Evolutionary conservation across 2,329 filamentous ascomycete species (phyloP).

Genomic region (Elsinoe ampelina): DNA sequence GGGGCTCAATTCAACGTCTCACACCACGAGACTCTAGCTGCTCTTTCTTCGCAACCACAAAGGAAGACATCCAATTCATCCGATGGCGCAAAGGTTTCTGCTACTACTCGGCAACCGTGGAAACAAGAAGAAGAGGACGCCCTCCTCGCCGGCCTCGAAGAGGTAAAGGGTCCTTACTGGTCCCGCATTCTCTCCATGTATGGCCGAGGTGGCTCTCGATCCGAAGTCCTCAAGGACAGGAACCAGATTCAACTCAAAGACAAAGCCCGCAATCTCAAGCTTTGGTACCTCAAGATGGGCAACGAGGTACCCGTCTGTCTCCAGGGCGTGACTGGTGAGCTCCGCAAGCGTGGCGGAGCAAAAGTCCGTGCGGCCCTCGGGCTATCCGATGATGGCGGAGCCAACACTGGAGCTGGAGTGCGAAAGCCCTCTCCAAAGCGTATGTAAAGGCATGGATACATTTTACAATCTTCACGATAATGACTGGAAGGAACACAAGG

Average conservation of each 20-base stretch:
- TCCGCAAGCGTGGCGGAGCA: slow-evolving; percentile 56
- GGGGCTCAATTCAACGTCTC: neutral
- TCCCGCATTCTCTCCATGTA: slow-evolving; percentile 82
- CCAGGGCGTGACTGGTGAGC: slow-evolving; percentile 77
- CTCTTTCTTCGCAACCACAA: slow-evolving; percentile 26
- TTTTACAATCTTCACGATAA: neutral
- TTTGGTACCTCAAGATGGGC: slow-evolving; percentile 86
- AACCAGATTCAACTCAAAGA: slow-evolving; percentile 91
- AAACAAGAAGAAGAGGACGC: slow-evolving; percentile 83
- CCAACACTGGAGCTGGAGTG: slow-evolving; percentile 1
- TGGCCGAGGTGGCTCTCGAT: slow-evolving; percentile 68
- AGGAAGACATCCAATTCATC: slow-evolving; percentile 46
- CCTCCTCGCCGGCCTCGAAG: slow-evolving; percentile 76
- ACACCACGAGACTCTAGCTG: neutral
- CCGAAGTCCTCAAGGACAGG: slow-evolving; percentile 74
- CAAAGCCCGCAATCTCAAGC: slow-evolving; percentile 79
- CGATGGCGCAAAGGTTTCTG: neutral
- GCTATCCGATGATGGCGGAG: slow-evolving; percentile 15
- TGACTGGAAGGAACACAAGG: too few relatives aligned
- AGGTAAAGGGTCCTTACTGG: slow-evolving; percentile 87
- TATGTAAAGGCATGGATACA: neutral
- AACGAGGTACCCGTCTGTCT: slow-evolving; percentile 85
- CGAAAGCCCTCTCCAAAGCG: neutral
- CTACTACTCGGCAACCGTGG: slow-evolving; percentile 58
- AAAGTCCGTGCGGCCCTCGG: slow-evolving; percentile 27